A percentile compares a stretch with the other conserved stretches of the same genome.
Evolutionary conservation across 2,329 filamentous ascomycete species (phyloP).

Genomic region (Colletotrichum tanaceti): DNA sequence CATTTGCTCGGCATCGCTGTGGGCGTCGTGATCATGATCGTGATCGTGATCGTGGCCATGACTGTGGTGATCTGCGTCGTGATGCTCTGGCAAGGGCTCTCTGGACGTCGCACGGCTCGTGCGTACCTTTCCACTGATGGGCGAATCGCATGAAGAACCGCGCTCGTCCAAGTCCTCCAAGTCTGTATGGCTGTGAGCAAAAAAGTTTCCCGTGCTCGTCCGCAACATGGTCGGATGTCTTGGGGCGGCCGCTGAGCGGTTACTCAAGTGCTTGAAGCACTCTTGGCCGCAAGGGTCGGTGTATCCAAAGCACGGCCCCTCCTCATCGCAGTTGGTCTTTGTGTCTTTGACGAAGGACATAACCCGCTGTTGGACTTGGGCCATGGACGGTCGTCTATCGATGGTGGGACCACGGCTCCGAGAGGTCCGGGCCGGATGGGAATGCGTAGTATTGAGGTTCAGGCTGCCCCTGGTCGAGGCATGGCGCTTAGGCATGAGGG

Average conservation of each 20-base stretch:
- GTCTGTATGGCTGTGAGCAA: conserved; percentile 44
- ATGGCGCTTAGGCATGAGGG: conserved; percentile 46
- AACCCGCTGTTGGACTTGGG: conserved; percentile 65
- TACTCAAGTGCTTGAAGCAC: conserved; percentile 69
- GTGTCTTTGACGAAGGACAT: conserved; percentile 75
- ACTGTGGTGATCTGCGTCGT: conserved; percentile 44
- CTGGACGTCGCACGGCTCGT: conserved; percentile 55
- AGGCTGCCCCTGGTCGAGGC: conserved; percentile 47
- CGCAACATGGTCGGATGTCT: conserved; percentile 54
- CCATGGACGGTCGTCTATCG: conserved; percentile 65
- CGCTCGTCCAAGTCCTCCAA: conserved; percentile 48
- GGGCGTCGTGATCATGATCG: conserved; percentile 40
- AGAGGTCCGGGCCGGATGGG: conserved; percentile 31
- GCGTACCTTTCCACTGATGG: conserved; percentile 50
- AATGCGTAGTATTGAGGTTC: conserved; percentile 33
- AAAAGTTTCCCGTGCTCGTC: conserved; percentile 54
- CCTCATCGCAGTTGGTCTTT: conserved; percentile 71
- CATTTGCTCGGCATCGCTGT: conserved; percentile 46
- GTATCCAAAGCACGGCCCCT: conserved; percentile 72
- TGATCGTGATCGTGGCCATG: conserved; percentile 37
- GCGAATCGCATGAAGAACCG: conserved; percentile 46
- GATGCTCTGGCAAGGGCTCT: conserved; percentile 47
- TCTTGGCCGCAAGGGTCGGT: conserved; percentile 74
- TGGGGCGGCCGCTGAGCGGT: conserved; percentile 50
- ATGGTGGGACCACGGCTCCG: conserved; percentile 46